Evolutionary conservation across 768 basidiomycete genomes (phyloP).

Genomic region (Serendipita sp.): DNA sequence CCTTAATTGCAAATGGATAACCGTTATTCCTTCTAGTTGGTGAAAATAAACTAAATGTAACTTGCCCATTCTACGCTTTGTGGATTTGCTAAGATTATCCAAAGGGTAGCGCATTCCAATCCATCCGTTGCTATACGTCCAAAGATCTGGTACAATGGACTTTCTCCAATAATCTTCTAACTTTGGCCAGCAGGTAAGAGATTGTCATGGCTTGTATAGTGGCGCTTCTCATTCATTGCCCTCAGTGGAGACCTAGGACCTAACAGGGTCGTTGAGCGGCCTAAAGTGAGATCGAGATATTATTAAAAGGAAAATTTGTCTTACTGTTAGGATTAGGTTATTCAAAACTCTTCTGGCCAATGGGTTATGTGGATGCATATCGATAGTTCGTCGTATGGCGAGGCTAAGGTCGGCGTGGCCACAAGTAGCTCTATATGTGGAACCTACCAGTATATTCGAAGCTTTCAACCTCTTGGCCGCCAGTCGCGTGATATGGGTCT

Average conservation of each 20-base stretch:
- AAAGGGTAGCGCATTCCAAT: conserved; percentile 5
- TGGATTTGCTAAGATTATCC: neutral
- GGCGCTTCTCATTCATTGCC: too few relatives aligned
- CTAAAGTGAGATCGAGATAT: neutral
- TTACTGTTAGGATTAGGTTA: neutral
- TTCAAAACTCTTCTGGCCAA: conserved; percentile 5
- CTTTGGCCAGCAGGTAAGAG: neutral
- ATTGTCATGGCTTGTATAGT: neutral
- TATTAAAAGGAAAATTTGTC: neutral
- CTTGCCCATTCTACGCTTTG: neutral
- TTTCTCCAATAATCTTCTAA: conserved; percentile 8
- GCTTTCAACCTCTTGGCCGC: conserved; percentile 7
- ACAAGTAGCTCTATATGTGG: conserved; percentile 9
- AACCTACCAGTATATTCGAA: conserved; percentile 6
- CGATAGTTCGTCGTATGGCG: conserved; percentile 8
- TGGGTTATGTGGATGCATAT: conserved; percentile 12
- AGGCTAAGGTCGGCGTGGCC: conserved; percentile 9
- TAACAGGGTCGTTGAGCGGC: conserved; percentile 7
- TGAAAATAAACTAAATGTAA: conserved; percentile 4
- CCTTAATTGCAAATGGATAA: neutral
- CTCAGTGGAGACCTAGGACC: conserved; percentile 9
- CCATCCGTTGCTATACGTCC: conserved; percentile 8
- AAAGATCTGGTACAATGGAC: conserved; percentile 9
- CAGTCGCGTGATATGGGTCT: conserved; percentile 10
- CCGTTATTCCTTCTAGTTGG: neutral